Evolutionary conservation across 805 yeast genomes (phyloP).

Genomic region (Candida morakotiae): DNA sequence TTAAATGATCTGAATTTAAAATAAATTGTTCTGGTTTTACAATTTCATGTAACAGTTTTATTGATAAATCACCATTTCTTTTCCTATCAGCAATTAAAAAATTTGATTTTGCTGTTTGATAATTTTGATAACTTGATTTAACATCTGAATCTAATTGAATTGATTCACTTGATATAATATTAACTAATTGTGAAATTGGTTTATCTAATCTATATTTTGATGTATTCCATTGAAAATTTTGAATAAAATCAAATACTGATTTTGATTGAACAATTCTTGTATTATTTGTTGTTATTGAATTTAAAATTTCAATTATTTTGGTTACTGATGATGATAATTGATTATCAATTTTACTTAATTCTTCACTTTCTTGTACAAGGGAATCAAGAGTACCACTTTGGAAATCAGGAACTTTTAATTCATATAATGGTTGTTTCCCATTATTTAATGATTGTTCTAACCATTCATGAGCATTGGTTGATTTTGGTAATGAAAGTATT

Average conservation of each 20-base stretch:
- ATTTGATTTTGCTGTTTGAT: constrained; percentile 79
- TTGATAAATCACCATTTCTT: constrained; percentile 88
- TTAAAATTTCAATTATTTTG: constrained; percentile 74
- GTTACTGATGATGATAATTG: constrained; percentile 65
- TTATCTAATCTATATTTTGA: constrained; percentile 83
- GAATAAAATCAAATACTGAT: constrained; percentile 59
- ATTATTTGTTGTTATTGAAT: constrained; percentile 27
- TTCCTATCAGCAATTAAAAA: constrained; percentile 87
- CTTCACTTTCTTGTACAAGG: constrained; percentile 87
- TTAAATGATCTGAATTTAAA: constrained; percentile 77
- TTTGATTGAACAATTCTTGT: constrained; percentile 39
- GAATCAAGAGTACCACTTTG: constrained; percentile 94
- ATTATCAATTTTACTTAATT: constrained; percentile 74
- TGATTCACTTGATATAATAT: constrained; percentile 70
- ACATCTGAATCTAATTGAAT: constrained; percentile 82
- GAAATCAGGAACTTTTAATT: constrained; percentile 71
- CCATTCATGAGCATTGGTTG: constrained; percentile 47
- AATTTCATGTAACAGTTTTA: constrained; percentile 84
- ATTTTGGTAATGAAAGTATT: constrained; percentile 57
- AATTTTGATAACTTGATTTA: constrained; percentile 65
- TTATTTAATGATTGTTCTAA: constrained; percentile 51
- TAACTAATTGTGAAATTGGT: constrained; percentile 72
- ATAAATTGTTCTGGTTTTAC: constrained; percentile 83
- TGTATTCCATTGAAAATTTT: constrained; percentile 81
- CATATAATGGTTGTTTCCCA: constrained; percentile 55